Evolutionary conservation across 2,329 filamentous ascomycete genomes (phyloP).

Genomic region (Amphichorda felina): DNA sequence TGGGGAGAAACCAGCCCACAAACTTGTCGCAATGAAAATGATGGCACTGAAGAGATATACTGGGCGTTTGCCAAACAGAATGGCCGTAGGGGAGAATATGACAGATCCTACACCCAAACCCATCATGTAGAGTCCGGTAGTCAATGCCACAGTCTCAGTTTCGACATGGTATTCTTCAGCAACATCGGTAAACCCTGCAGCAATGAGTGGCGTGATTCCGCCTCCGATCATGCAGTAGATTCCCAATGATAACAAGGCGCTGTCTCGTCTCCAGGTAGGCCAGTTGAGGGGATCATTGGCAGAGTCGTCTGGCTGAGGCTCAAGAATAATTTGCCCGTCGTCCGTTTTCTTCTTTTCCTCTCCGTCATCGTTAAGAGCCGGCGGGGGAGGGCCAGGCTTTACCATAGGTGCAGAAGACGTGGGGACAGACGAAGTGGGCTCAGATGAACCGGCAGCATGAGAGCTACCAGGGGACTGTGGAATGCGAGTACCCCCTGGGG

Average conservation of each 20-base stretch:
- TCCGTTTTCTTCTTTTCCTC: conserved; percentile 59
- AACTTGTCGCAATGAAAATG: conserved; percentile 61
- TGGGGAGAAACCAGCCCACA: conserved; percentile 83
- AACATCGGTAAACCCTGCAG: conserved; percentile 80
- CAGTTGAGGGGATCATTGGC: conserved; percentile 89
- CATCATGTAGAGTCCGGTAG: conserved; percentile 90
- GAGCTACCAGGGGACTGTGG: background rate
- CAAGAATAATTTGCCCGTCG: conserved; percentile 75
- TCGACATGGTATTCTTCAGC: conserved; percentile 52
- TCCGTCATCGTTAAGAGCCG: conserved; percentile 6
- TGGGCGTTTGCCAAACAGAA: conserved; percentile 79
- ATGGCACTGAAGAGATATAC: conserved; percentile 72
- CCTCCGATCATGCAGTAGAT: conserved; percentile 91
- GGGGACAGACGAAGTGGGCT: background rate
- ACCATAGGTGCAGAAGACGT: background rate
- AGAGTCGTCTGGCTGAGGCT: conserved; percentile 86
- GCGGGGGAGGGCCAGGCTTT: conserved; percentile 3
- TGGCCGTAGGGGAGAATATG: conserved; percentile 79
- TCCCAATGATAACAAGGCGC: conserved; percentile 69
- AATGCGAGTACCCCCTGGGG: conserved; percentile 10
- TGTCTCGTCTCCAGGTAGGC: conserved; percentile 70
- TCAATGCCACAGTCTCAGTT: conserved; percentile 66
- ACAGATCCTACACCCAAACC: conserved; percentile 79
- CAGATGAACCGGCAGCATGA: conserved; percentile 3
- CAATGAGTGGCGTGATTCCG: conserved; percentile 81